Evolutionary conservation across 116 monocot species (phyloP), one percentile per base, ranked within the genome.

Genomic region (Thalassia testudinum): DNA sequence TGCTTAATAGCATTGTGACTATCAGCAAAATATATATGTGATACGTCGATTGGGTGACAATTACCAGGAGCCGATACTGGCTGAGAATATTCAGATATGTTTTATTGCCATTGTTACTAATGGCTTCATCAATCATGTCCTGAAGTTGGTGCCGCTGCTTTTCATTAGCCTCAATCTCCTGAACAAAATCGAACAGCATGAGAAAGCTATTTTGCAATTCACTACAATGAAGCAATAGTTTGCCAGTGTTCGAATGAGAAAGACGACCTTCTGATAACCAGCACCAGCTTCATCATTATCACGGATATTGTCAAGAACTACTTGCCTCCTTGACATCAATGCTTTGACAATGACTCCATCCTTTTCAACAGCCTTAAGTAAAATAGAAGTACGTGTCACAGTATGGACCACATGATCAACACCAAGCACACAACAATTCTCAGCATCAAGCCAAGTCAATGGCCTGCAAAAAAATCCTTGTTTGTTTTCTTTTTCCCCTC

Each of bases 281-380:
- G 84, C 56, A 62, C 85, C 95, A 66, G 87, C 85, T 70, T 95
- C 95, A 55, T 95, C 95, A 68, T 95, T 95, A 50, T 95, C 88
- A 50, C 95, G 80, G 42, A 95, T 85, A 52, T 95, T 95, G 49
- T 87, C 95, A 64, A 95, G 88, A 70, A 95, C 84, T 27, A 84
- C 62, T 60, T 95, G 95, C 61, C 95, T 78, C 71, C 95, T 84
- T 45, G 73, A 65, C 63, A 30, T 79, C 25, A 95, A 65, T 17
- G 70, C 74, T 49, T 72, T 75, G 6, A 77, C 72, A 38, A 87
- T 66, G 28, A 67, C 56, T 34, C 66, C 67, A 61, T 83, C 73
- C 62, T 71, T 79, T 52, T 79, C 92, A 70, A 67, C 56, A 47
- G 58, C 54, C 76, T 76, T 37, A 12, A n/a, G 28, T 30, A 24